Evolutionary conservation across 2,329 filamentous ascomycete species (phyloP), one percentile per base, ranked within the genome.

Genomic region (Rhynchosporium graminicola): DNA sequence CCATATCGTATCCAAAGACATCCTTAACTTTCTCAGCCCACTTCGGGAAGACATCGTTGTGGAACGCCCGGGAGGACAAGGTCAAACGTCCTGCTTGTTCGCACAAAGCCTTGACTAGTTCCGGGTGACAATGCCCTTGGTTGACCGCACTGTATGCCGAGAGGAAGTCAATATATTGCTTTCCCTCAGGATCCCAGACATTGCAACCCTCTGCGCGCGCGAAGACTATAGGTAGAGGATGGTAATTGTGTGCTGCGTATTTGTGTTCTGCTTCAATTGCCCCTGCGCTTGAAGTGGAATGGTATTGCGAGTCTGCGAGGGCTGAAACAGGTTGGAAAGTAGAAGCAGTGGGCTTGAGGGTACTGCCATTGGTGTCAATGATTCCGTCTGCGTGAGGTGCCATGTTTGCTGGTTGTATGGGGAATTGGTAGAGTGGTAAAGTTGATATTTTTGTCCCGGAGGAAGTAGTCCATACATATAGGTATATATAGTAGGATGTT

Each of bases 121-220:
- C 93, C 4, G 95, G 95, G 79, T 99, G 94, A 79, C 94, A 98
- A 78, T 99, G 94, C 67, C 94, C 94, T 79, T 98, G 94, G 81
- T 98, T 98, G 75, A 98, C 92, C 65, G 95, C 95, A 70, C 91
- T 96, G 83, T 99, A 99, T 68, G 95, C 95, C 52, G 94, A 98
- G 69, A 99, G 87, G 80, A 97, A 99, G 80, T 99, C 95, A 72
- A 98, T 87, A 78, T 99, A 98, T 77, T 97, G 88, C 71, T 88
- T 90, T 74, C 91, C 92, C 80, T 99, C 95, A 20, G 95, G 95
- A 75, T 99, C 95, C 94, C 95, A 99, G 63, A 98, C 95, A 65
- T 90, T 88, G 74, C 89, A 89, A 55, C 94, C 95, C 71, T 88
- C 84, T 47, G 92, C 95, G 68, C 87, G 86, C 61, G 94, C 83